phyloP scores from a whole-genome alignment of 331 rosid species.

The Malus hybrid region DNA sequence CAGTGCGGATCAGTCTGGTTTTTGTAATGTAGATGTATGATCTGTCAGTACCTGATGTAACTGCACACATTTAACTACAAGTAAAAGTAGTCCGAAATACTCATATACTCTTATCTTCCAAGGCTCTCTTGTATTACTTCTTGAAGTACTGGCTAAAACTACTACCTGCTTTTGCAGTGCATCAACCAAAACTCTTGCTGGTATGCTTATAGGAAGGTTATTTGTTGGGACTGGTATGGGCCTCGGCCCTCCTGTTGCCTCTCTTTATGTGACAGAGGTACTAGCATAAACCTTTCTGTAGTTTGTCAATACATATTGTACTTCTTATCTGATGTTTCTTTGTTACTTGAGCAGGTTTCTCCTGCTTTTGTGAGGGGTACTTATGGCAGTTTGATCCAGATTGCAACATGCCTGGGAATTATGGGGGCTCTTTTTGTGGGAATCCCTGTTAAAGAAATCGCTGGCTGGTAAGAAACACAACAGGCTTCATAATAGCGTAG shows the following conservation, averaged over 20 bases:
- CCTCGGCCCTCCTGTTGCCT: slow-evolving; percentile 75
- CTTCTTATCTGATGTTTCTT: slow-evolving; percentile 16
- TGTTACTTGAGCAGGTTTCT: slow-evolving; percentile 51
- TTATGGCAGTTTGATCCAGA: slow-evolving; percentile 84
- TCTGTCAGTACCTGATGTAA: not conserved
- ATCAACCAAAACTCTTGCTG: slow-evolving; percentile 68
- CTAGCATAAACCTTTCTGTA: not conserved
- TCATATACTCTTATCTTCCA: not conserved
- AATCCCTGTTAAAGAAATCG: slow-evolving; percentile 76
- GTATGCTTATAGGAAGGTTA: slow-evolving; percentile 92
- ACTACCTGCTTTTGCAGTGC: slow-evolving; percentile 60
- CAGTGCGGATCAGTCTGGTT: not conserved
- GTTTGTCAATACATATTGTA: not conserved
- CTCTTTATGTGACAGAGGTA: slow-evolving; percentile 92
- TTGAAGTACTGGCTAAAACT: not conserved
- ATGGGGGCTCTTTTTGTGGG: slow-evolving; percentile 85
- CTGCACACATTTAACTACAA: not conserved
- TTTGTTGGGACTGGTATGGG: slow-evolving; percentile 98
- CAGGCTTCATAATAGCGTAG: not conserved
- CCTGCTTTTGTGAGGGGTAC: slow-evolving; percentile 94
- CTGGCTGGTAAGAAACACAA: slow-evolving; percentile 62
- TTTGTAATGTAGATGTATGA: not conserved
- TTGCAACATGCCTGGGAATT: slow-evolving; percentile 90
- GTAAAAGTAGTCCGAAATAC: not conserved
- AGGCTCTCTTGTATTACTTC: not conserved